Evolutionary conservation across 192 early-diverging fungal species (phyloP).

Genomic region (Geranomyces variabilis): DNA sequence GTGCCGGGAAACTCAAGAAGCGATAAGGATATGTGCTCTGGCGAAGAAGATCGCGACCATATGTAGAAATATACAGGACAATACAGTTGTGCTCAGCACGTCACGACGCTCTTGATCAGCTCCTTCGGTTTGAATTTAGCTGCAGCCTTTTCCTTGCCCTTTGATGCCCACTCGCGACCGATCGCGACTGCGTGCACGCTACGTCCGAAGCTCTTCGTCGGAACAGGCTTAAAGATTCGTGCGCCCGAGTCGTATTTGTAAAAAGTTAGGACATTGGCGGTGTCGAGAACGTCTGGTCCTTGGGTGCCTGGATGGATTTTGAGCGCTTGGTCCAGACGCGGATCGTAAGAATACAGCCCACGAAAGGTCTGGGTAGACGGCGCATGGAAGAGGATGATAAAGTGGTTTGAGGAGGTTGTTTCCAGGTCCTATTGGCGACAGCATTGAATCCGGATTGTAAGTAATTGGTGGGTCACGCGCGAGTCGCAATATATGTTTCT

Average conservation of each 20-base stretch:
- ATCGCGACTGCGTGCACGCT: constrained; percentile 51
- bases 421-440: constrained; percentile 44
- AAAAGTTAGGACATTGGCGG: constrained; percentile 43
- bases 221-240: constrained; percentile 50
- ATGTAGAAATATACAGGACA: too few relatives aligned
- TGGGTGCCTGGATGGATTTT: constrained; percentile 42
- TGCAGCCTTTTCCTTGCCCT: constrained; percentile 1
- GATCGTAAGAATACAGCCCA: constrained; percentile 57
- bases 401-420: constrained; percentile 43
- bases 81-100: too few relatives aligned
- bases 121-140: background rate
- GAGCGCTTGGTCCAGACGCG: constrained; percentile 40
- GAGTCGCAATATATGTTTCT: background rate
- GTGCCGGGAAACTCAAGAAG: background rate
- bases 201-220: constrained; percentile 52
- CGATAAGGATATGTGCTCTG: background rate
- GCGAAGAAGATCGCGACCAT: too few relatives aligned
- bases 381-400: constrained; percentile 56
- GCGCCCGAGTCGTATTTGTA: constrained; percentile 62
- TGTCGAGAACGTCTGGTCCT: constrained; percentile 46
- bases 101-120: too few relatives aligned
- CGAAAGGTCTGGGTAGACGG: constrained; percentile 53
- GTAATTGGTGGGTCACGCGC: background rate
- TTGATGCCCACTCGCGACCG: constrained; percentile 21
- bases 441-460: background rate